A percentile compares a stretch with the other conserved stretches of the same genome.
phyloP scores from a whole-genome alignment of 2,329 filamentous ascomycete genomes.

The Fusarium vanettenii region DNA sequence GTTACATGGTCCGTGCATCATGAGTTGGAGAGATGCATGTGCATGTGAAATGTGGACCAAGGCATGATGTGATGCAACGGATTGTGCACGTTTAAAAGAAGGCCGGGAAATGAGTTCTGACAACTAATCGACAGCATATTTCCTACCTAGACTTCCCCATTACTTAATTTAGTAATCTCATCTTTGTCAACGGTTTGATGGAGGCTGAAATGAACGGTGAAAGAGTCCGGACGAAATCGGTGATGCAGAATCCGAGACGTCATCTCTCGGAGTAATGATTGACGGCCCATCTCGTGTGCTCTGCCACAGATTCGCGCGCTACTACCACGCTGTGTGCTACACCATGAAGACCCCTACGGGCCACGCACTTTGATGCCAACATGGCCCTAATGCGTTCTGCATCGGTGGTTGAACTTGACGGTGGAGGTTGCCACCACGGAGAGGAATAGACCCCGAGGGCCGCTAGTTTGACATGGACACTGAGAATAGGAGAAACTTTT shows the following conservation, averaged over 20 bases:
- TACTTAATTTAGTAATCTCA: background rate
- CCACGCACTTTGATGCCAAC: constrained; percentile 11
- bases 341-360: background rate
- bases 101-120: constrained; percentile 23
- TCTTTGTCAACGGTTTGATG: background rate
- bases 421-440: constrained; percentile 1
- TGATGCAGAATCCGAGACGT: constrained; percentile 1
- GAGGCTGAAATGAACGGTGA: background rate
- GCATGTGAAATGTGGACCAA: background rate
- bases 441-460: background rate
- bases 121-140: background rate
- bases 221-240: background rate
- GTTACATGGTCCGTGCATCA: constrained; percentile 9
- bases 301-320: constrained; percentile 14
- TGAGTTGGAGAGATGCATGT: background rate
- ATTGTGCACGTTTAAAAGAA: constrained; percentile 10
- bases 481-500: constrained; percentile 2
- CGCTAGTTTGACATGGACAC: no score
- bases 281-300: background rate
- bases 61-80: constrained; percentile 12
- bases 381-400: constrained; percentile 1
- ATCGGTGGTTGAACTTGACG: constrained; percentile 7
- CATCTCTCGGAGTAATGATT: constrained; percentile 13
- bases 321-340: background rate
- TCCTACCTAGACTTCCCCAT: background rate